Base-by-base conservation (phyloP, 768 basidiomycete species). In the Hydnomerulius pinastri region DNA sequence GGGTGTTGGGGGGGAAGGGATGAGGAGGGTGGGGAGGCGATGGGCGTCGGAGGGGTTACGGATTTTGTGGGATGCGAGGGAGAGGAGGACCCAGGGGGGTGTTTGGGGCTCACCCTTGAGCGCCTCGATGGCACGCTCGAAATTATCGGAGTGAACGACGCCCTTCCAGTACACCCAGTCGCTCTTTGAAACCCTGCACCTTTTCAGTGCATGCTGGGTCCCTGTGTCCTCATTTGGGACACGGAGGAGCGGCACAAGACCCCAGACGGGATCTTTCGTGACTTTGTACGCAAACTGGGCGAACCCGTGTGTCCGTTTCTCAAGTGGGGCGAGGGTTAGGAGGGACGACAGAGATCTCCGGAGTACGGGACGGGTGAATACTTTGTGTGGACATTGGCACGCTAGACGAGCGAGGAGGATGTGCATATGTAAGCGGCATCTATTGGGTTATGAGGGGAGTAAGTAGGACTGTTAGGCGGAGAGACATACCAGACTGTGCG, bases 21-120 rank as follows among this genome's bases (percentile, higher is more conserved):
- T n/a, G n/a, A n/a, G n/a, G 32, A 64, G 55, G 37, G 59, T 25
- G 23, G 52, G 11, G 24, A 64, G 17, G 3, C 57, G 57, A 3
- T 60, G 17, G 4, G 50, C 36, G 18, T 59, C 29, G 15, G 8
- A 21, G 15, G 25, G 23, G 43, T 37, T 4, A n/a, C 61, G 67
- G 10, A 83, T 70, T 61, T 75, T 78, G 64, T 73, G 74, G 4
- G 62, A 67, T 13, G 77, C 65, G 35, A 86, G 68, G 38, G 76
- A 73, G 25, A 87, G 64, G 10, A 78, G 61, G n/a, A 84, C 66
- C 84, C 84, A 87, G 0, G 73, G 55, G 0, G 86, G 85, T 11
- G 71, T 50, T 3, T 24, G 30, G n/a, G n/a, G n/a, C n/a, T n/a
- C n/a, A n/a, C n/a, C n/a, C n/a, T n/a, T n/a, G n/a, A 75, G 27